These are phyloP conservation scores for Phylloboletellus chloephorus DNA, from an alignment of 1,284 basidiomycete species.

Conservation along the genomic window DNA sequence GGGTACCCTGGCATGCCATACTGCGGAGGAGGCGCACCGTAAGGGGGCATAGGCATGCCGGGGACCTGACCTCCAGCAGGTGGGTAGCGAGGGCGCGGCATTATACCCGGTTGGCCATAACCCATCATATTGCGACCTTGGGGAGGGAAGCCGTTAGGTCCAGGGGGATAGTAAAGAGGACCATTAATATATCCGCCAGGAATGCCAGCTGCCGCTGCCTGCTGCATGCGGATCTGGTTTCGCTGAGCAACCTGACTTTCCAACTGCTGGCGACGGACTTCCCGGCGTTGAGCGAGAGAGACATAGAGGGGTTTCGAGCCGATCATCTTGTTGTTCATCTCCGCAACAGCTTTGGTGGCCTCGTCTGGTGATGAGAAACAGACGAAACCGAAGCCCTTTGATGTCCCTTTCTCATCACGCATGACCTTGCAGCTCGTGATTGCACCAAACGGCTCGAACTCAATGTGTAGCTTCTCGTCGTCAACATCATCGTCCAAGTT, in stretches of 20 bases:
- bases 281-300: slow-evolving; percentile 96
- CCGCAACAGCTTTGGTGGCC: slow-evolving; percentile 98
- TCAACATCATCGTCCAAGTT: slow-evolving; percentile 93
- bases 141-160: slow-evolving; percentile 75
- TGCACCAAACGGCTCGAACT: slow-evolving; percentile 96
- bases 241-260: slow-evolving; percentile 98
- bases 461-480: slow-evolving; percentile 89
- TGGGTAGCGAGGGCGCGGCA: slow-evolving; percentile 80
- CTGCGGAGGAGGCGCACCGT: slow-evolving; percentile 63
- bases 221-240: slow-evolving; percentile 92
- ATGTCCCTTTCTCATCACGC: slow-evolving; percentile 89
- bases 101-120: slow-evolving; percentile 78
- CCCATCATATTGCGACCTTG: slow-evolving; percentile 79
- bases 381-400: slow-evolving; percentile 98
- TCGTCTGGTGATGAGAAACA: slow-evolving; percentile 99
- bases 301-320: slow-evolving; percentile 98
- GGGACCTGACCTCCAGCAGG: slow-evolving; percentile 65
- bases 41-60: slow-evolving; percentile 73
- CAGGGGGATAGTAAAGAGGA: slow-evolving; percentile 86
- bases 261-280: slow-evolving; percentile 96
- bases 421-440: slow-evolving; percentile 99
- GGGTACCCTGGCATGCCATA: slow-evolving; percentile 60
- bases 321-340: slow-evolving; percentile 99
- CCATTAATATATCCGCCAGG: slow-evolving; percentile 79
- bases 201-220: slow-evolving; percentile 81